A percentile compares a stretch with the other conserved stretches of the same genome.
These are phyloP conservation scores for Aspergillus ochraceus DNA, from an alignment of 2,329 filamentous ascomycete species.

Conservation along the genomic window DNA sequence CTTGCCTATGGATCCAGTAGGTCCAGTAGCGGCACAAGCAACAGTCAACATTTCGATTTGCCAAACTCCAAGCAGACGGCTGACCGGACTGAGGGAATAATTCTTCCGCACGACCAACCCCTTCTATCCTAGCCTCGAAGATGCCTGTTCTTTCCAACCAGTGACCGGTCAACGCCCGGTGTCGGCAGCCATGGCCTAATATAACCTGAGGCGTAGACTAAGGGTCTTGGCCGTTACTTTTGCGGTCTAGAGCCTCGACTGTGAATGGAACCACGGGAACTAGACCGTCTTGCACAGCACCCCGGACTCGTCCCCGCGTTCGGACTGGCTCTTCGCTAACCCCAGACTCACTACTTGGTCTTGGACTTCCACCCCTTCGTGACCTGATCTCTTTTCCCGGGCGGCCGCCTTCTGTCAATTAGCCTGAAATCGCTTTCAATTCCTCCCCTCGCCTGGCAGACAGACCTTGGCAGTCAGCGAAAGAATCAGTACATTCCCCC, in stretches of 20 bases:
- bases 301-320: constrained; percentile 8
- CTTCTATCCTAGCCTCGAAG: neutral
- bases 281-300: constrained; percentile 7
- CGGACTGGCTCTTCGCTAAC: neutral
- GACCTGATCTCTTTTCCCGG: neutral
- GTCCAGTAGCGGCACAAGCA: neutral
- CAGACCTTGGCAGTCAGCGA: neutral
- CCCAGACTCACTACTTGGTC: neutral
- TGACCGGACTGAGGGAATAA: neutral
- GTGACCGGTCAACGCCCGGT: neutral
- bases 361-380: neutral
- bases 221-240: constrained; percentile 11
- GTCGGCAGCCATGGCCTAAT: constrained; percentile 8
- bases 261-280: constrained; percentile 3
- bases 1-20: neutral
- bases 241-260: constrained; percentile 5
- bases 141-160: constrained; percentile 1
- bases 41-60: neutral
- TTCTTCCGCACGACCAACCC: neutral
- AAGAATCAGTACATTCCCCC: neutral
- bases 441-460: neutral
- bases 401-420: constrained; percentile 4
- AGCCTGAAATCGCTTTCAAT: constrained; percentile 6
- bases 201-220: constrained; percentile 8
- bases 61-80: neutral